These are phyloP conservation scores for Elongisporangium prolatum DNA, from an alignment of 352 stramenopile species.

Conservation along the genomic window DNA sequence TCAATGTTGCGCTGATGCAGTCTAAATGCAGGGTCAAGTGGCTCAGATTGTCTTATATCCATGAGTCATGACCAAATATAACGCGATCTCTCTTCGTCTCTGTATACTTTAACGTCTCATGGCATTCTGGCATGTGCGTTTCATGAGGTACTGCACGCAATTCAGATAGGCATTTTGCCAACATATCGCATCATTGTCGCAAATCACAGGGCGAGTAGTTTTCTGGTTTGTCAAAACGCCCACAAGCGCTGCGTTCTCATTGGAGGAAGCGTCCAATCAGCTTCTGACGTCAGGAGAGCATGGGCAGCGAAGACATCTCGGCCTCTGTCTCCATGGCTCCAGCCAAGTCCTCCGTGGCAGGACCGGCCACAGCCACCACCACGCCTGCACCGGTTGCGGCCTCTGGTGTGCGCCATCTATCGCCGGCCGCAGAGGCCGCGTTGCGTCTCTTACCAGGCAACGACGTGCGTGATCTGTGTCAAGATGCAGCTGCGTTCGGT, in stretches of 20 bases:
- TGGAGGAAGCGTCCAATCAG: neutral
- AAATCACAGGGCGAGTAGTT: neutral
- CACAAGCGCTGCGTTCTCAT: neutral
- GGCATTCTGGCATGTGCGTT: neutral
- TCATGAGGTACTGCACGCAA: neutral
- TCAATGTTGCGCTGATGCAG: neutral
- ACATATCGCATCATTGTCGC: neutral
- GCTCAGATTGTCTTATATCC: neutral
- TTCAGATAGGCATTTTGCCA: neutral
- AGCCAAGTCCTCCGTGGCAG: neutral
- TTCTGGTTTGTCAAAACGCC: neutral
- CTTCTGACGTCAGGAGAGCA: neutral
- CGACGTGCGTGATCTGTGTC: constrained; percentile 37
- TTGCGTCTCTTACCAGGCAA: constrained; percentile 71
- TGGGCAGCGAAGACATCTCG: neutral
- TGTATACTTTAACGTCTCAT: neutral
- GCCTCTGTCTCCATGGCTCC: neutral
- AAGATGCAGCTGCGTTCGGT: neutral
- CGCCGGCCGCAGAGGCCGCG: constrained; percentile 36
- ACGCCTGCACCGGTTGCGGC: neutral
- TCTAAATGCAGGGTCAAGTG: neutral
- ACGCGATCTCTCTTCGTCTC: neutral
- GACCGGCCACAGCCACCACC: neutral
- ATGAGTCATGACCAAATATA: neutral
- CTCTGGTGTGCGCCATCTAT: constrained; percentile 24